Evolutionary conservation across 1,139 yeast species (phyloP), one percentile per base, ranked within the genome.

Genomic region (Kodamaea sp.): DNA sequence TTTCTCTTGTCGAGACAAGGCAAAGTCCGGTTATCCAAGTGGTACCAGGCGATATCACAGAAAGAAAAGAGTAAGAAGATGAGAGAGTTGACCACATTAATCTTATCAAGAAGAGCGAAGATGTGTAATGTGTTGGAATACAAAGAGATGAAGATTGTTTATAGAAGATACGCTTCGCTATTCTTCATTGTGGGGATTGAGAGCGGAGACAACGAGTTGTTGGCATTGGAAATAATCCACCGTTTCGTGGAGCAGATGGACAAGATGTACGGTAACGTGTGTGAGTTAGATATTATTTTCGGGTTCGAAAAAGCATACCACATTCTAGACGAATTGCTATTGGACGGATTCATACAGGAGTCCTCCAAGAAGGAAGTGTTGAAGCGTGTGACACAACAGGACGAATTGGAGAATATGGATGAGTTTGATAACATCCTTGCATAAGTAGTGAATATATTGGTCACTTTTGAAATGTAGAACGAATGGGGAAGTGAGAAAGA

Each of bases 241-340:
- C 71, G 97, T 40, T 94, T 83, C 57, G 99, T 94, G 31, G 98
- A 94, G 59, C 89, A 87, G 50, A 88, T 92, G 96, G 99, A 92
- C 66, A 83, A 85, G 53, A 80, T 89, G 49, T 92, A 87, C 55
- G 97, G 97, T n/a, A 92, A 89, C 55, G 98, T 92, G 14, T 86
- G 96, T 62, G 97, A 89, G 55, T 64, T 87, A 51, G 95, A 90
- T 61, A 89, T 92, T 43, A 92, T 92, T 34, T 92, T 92, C 74
- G 95, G 95, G 49, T 92, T 92, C 63, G 86, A 84, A 51, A 85
- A 87, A 57, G 97, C 97, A 0, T 92, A 92, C 57, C 86, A 87
- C 59, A 83, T 92, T 12, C 68, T 94, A 46, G 97, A 92, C 59
- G 98, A 94, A 58, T 68, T 92, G 49, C 62, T 94, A 66, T 82